phyloP scores from a whole-genome alignment of 1,284 basidiomycete genomes.

The Rhodofomes roseus region DNA sequence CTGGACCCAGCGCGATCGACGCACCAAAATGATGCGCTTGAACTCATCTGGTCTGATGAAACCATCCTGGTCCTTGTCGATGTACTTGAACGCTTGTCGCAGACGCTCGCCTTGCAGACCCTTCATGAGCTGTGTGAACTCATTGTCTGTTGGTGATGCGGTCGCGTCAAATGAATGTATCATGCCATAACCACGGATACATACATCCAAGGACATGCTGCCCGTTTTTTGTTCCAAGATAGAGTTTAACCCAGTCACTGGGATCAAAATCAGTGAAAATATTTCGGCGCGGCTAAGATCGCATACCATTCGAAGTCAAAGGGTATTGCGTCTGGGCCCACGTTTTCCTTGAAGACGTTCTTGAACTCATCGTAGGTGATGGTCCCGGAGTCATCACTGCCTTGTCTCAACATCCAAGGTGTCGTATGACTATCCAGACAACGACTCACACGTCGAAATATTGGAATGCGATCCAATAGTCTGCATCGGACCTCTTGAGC shows the following conservation, averaged over 20 bases:
- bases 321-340: conserved; percentile 80
- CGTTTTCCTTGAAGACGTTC: conserved; percentile 79
- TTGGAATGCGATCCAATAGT: conserved; percentile 95
- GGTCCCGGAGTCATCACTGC: conserved; percentile 80
- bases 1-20: not conserved
- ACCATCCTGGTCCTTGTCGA: conserved; percentile 86
- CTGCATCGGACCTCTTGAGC: conserved; percentile 87
- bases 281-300: not conserved
- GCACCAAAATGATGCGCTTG: conserved; percentile 86
- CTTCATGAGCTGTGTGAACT: conserved; percentile 97
- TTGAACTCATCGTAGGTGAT: conserved; percentile 95
- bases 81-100: conserved; percentile 87
- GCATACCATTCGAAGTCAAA: conserved; percentile 90
- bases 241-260: conserved; percentile 92
- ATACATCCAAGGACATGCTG: conserved; percentile 88
- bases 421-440: too few species aligned
- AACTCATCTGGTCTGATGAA: conserved; percentile 92
- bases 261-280: not conserved
- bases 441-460: conserved; percentile 88
- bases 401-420: too few species aligned
- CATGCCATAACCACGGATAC: too few species aligned
- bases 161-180: not conserved
- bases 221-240: conserved; percentile 87
- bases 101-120: conserved; percentile 93
- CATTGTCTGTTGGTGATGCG: conserved; percentile 58